These are phyloP conservation scores for Colletotrichum tamarilloi DNA, from an alignment of 2,329 filamentous ascomycete genomes.

Conservation along the genomic window DNA sequence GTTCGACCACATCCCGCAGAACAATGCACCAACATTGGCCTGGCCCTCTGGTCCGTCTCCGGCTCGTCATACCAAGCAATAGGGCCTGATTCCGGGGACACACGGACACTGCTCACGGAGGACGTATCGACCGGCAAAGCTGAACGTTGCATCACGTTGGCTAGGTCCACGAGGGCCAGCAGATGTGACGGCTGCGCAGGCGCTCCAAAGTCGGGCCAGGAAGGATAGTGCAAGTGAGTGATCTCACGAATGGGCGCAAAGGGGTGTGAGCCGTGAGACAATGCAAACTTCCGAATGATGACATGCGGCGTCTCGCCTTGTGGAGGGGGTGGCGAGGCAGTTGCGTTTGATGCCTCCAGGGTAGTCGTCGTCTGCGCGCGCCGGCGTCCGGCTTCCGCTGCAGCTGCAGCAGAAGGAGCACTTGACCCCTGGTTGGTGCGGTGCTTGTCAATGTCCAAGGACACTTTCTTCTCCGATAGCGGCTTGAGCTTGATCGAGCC, in stretches of 20 bases:
- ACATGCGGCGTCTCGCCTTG: constrained; percentile 76
- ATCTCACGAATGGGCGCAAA: constrained; percentile 91
- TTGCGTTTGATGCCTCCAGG: constrained; percentile 40
- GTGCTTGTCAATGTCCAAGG: constrained; percentile 74
- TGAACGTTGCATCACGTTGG: constrained; percentile 77
- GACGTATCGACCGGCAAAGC: constrained; percentile 60
- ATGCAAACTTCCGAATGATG: constrained; percentile 85
- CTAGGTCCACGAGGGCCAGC: constrained; percentile 88
- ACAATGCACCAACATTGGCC: constrained; percentile 92
- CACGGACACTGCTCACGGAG: constrained; percentile 45
- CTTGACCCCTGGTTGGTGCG: constrained; percentile 42
- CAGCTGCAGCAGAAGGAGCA: constrained; percentile 28
- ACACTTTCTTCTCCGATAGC: constrained; percentile 85
- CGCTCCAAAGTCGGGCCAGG: constrained; percentile 98
- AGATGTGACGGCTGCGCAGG: constrained; percentile 90
- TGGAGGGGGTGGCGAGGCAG: constrained; percentile 38
- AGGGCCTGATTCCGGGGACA: constrained; percentile 43
- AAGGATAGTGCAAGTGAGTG: constrained; percentile 92
- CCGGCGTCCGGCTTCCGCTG: constrained; percentile 37
- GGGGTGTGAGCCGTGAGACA: constrained; percentile 80
- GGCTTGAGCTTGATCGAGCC: constrained; percentile 80
- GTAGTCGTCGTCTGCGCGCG: constrained; percentile 47
- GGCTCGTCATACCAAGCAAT: constrained; percentile 69
- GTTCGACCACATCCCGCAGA: constrained; percentile 96
- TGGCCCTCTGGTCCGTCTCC: constrained; percentile 59